These are phyloP conservation scores for Hyaloscypha variabilis DNA, from an alignment of 495 filamentous ascomycete genomes.

Conservation along the genomic window DNA sequence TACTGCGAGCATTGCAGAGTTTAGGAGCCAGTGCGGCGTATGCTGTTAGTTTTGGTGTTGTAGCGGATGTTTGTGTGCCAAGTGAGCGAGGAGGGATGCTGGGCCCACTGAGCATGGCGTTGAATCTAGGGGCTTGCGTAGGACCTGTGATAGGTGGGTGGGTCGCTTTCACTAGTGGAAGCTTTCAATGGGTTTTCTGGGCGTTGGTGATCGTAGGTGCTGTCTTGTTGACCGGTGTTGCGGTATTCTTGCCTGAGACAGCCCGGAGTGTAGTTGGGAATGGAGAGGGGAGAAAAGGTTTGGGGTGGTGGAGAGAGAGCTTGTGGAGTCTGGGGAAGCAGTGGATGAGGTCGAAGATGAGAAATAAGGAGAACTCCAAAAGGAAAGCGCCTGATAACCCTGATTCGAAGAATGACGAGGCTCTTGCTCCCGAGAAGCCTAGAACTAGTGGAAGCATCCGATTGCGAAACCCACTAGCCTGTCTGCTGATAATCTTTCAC, in stretches of 20 bases:
- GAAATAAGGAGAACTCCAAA: no score
- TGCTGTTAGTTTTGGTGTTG: slow-evolving; percentile 36
- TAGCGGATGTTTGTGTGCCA: slow-evolving; percentile 40
- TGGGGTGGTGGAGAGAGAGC: no score
- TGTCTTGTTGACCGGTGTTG: not conserved
- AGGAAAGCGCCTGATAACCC: no score
- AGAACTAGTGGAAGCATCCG: no score
- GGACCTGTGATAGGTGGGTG: slow-evolving; percentile 45
- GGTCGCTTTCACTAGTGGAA: slow-evolving; percentile 44
- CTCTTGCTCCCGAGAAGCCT: no score
- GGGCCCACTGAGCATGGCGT: slow-evolving; percentile 14
- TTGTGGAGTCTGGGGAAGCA: no score
- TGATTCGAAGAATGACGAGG: no score
- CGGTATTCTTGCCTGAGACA: slow-evolving; percentile 18
- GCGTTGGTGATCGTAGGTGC: slow-evolving; percentile 18
- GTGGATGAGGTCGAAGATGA: no score
- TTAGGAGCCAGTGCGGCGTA: slow-evolving; percentile 14
- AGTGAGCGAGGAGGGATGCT: slow-evolving; percentile 44
- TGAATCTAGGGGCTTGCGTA: slow-evolving; percentile 4
- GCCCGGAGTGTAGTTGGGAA: not conserved
- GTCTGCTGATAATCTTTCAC: no score
- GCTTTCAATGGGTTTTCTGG: slow-evolving; percentile 36
- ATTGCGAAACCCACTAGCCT: no score
- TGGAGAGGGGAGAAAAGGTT: no score
- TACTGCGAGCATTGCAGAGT: not conserved